Evolutionary conservation across 2,329 filamentous ascomycete genomes (phyloP).

Genomic region (Pseudocercospora fijiensis): DNA sequence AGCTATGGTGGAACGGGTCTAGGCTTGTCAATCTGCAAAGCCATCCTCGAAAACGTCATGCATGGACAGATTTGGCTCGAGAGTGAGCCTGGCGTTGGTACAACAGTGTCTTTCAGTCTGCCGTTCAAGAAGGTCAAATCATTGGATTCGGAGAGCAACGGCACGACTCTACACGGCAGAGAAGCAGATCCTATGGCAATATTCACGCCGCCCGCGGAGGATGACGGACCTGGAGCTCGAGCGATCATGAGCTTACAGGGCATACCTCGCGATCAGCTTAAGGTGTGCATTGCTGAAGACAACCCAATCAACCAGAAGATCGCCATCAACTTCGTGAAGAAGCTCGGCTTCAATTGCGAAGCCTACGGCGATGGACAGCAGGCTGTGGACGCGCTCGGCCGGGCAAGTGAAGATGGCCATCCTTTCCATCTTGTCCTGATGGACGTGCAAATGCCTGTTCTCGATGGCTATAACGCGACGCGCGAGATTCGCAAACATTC

Average conservation of each 20-base stretch:
- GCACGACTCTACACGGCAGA: constrained; percentile 23
- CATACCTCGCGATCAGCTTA: constrained; percentile 73
- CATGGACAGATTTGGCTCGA: constrained; percentile 80
- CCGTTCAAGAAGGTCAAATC: constrained; percentile 78
- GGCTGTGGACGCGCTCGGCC: constrained; percentile 80
- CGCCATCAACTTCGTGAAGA: constrained; percentile 83
- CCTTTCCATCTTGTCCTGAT: constrained; percentile 91
- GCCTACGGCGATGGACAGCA: constrained; percentile 88
- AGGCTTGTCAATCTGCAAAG: constrained; percentile 91
- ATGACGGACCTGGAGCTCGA: constrained; percentile 35
- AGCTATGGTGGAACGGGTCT: constrained; percentile 91
- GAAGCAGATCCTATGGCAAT: constrained; percentile 57
- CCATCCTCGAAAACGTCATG: constrained; percentile 89
- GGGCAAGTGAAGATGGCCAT: constrained; percentile 65
- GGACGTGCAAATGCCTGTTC: constrained; percentile 94
- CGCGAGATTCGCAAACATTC: constrained; percentile 75
- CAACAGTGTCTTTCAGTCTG: constrained; percentile 74
- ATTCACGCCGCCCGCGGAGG: constrained; percentile 53
- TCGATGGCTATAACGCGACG: constrained; percentile 91
- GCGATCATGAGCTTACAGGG: constrained; percentile 64
- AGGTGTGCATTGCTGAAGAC: constrained; percentile 92
- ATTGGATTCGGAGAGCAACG: constrained; percentile 39
- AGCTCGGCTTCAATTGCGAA: constrained; percentile 81
- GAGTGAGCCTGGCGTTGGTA: constrained; percentile 70
- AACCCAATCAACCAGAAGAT: constrained; percentile 94